Conservation (phyloP, 768 basidiomycete species). For the Lactarius pseudohatsudake region DNA sequence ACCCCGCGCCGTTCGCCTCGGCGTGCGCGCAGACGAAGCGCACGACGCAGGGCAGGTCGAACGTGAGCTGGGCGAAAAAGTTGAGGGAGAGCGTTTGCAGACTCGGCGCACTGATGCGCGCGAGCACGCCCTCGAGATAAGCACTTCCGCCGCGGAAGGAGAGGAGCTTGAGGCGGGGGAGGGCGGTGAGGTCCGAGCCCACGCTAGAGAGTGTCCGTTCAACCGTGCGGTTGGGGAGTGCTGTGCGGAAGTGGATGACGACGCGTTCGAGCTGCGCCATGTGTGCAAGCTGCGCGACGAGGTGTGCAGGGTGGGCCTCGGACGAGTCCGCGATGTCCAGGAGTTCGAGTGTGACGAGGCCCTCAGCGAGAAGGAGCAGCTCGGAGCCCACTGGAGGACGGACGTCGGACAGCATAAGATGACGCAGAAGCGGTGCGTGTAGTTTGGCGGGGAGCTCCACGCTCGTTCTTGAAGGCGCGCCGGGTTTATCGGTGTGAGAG, state of each 20-base stretch:
- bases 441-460: neutral
- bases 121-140: constrained; percentile 4
- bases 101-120: neutral
- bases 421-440: neutral
- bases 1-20: no score
- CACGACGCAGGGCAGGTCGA: neutral
- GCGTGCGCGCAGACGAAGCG: no score
- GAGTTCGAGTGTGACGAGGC: neutral
- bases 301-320: neutral
- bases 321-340: neutral
- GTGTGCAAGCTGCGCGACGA: neutral
- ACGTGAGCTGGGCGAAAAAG: constrained; percentile 14
- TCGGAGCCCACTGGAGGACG: neutral
- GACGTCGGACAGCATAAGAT: neutral
- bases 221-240: neutral
- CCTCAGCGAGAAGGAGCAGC: neutral
- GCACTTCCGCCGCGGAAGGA: constrained; percentile 4
- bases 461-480: no score
- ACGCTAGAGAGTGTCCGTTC: neutral
- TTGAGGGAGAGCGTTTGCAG: neutral
- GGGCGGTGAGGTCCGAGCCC: neutral
- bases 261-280: constrained; percentile 7
- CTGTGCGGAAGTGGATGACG: neutral
- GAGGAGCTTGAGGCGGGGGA: neutral
- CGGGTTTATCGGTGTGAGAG: neutral